Percentiles rank a stretch among this genome's conserved stretches.
phyloP scores from a whole-genome alignment of 2,329 filamentous ascomycete genomes.

The Cordyceps cicadae region DNA sequence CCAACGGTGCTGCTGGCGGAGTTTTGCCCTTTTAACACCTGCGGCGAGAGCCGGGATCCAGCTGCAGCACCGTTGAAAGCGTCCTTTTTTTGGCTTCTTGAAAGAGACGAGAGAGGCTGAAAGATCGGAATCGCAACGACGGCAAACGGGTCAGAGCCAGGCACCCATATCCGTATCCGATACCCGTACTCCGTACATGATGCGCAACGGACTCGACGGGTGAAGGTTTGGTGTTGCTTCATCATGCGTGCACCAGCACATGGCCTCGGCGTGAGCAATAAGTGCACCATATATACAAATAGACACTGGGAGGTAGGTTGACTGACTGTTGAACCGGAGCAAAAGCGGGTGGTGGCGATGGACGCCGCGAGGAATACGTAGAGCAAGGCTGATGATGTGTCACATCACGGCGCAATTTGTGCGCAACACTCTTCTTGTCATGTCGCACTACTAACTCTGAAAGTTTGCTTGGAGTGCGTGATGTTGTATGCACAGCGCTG shows the following conservation, averaged over 20 bases:
- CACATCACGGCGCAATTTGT: constrained; percentile 5
- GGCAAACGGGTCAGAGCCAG: not conserved
- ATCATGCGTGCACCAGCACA: not conserved
- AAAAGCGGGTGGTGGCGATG: not conserved
- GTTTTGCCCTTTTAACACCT: not conserved
- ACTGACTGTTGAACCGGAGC: not conserved
- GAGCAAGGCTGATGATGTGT: constrained; percentile 1
- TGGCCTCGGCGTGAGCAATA: not conserved
- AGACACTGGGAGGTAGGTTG: not conserved
- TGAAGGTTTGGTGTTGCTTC: not conserved
- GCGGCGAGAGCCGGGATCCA: constrained; percentile 1
- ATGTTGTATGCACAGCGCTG: not conserved
- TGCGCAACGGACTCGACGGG: not conserved
- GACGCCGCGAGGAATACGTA: not conserved
- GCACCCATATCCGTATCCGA: not conserved
- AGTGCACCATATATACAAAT: not conserved
- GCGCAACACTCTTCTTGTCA: not conserved
- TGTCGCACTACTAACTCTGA: not conserved
- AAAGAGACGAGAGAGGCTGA: not conserved
- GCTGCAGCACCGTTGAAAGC: not conserved
- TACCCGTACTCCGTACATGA: not conserved
- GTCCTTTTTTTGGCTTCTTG: not conserved
- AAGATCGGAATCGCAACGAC: not conserved
- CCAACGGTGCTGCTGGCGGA: not conserved
- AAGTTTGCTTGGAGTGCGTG: not conserved